Evolutionary conservation across 345 rosid species (phyloP).

Genomic region (Aquilaria sinensis): DNA sequence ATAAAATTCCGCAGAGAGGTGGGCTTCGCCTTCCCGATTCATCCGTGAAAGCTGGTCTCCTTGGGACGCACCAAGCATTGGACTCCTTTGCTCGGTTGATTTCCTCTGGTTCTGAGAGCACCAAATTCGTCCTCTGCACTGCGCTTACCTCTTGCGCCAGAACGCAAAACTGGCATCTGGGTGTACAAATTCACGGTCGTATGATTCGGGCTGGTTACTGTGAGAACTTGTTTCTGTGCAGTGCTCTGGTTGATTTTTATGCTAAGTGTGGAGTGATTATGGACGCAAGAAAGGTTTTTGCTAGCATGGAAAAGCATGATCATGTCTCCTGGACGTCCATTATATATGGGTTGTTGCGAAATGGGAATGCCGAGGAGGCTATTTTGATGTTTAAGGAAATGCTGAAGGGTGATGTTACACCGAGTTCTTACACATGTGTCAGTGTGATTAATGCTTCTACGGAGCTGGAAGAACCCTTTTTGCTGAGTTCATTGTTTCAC

Average conservation of each 20-base stretch:
- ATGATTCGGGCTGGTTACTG: constrained; percentile 7
- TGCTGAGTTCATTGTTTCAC: constrained; percentile 5
- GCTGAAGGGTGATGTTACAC: constrained; percentile 3
- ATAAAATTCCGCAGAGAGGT: constrained; percentile 13
- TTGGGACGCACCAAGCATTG: neutral
- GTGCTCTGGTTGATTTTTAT: constrained; percentile 21
- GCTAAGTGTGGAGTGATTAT: constrained; percentile 15
- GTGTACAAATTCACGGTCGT: constrained; percentile 14
- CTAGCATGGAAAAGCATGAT: constrained; percentile 19
- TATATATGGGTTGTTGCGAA: constrained; percentile 20
- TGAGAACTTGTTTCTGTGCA: constrained; percentile 19
- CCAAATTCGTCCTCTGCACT: constrained; percentile 11
- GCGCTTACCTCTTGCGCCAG: constrained; percentile 10
- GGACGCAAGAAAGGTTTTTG: constrained; percentile 16
- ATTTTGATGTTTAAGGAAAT: constrained; percentile 17
- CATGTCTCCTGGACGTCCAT: constrained; percentile 24
- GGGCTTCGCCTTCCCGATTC: neutral
- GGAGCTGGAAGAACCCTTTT: constrained; percentile 2
- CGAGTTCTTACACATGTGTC: constrained; percentile 12
- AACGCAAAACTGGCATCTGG: neutral
- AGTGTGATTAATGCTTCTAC: constrained; percentile 1
- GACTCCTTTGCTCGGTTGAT: neutral
- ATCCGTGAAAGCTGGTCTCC: neutral
- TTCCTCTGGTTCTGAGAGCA: constrained; percentile 10
- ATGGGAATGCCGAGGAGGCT: constrained; percentile 17